A percentile compares a stretch with the other conserved stretches of the same genome.
These are phyloP conservation scores for Ogataea methanolica DNA, from an alignment of 805 yeast species.

Conservation along the genomic window DNA sequence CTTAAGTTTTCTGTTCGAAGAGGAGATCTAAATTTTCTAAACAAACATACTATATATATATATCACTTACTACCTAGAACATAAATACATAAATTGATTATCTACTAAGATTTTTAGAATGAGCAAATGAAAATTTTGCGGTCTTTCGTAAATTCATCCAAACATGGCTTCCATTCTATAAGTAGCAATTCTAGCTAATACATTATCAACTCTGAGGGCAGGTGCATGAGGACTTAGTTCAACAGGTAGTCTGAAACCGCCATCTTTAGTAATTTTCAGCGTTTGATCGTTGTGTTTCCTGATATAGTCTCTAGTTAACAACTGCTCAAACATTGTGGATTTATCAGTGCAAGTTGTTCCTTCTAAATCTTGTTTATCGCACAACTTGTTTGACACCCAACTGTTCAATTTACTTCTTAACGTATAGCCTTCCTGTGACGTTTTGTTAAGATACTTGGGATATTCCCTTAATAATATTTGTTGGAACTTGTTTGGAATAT, in stretches of 20 bases:
- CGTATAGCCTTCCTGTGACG: conserved; percentile 16
- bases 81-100: too few relatives aligned
- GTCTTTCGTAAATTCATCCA: neutral
- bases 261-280: conserved; percentile 13
- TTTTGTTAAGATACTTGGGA: conserved; percentile 16
- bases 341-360: conserved; percentile 28
- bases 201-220: conserved; percentile 5
- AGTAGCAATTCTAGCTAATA: conserved; percentile 2
- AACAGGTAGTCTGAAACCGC: conserved; percentile 1
- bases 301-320: conserved; percentile 26
- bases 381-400: conserved; percentile 23
- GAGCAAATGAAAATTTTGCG: neutral
- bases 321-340: conserved; percentile 23
- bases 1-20: neutral
- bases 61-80: too few relatives aligned
- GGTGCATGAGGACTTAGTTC: neutral
- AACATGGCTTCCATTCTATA: conserved; percentile 1
- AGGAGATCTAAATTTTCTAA: too few relatives aligned
- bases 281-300: conserved; percentile 26
- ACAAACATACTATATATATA: too few relatives aligned
- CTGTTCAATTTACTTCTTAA: conserved; percentile 17
- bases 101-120: neutral
- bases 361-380: conserved; percentile 17
- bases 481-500: conserved; percentile 38
- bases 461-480: conserved; percentile 36